Conservation (phyloP, 1,284 basidiomycete species). For the Volvariella surrecta region DNA sequence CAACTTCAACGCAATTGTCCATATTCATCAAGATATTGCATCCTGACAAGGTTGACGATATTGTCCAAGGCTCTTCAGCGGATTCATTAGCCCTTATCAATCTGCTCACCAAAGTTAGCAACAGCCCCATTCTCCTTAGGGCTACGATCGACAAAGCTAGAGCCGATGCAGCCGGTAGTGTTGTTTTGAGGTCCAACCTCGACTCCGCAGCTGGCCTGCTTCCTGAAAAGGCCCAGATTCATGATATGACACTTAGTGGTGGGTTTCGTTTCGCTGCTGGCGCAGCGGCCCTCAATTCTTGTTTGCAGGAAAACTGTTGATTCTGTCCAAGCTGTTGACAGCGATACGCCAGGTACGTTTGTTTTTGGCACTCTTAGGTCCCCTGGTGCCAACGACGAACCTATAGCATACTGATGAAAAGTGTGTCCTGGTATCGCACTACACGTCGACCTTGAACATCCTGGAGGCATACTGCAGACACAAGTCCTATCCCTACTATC, state of each 20-base stretch:
- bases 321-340: slow-evolving; percentile 70
- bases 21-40: slow-evolving; percentile 76
- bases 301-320: slow-evolving; percentile 69
- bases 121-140: slow-evolving; percentile 83
- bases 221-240: slow-evolving; percentile 52
- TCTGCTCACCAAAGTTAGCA: slow-evolving; percentile 85
- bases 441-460: slow-evolving; percentile 87
- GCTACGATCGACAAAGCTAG: slow-evolving; percentile 58
- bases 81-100: slow-evolving; percentile 82
- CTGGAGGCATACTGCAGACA: slow-evolving; percentile 81
- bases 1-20: slow-evolving; percentile 72
- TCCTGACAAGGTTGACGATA: slow-evolving; percentile 55
- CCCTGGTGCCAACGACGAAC: neutral
- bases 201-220: slow-evolving; percentile 59
- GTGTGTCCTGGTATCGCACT: slow-evolving; percentile 87
- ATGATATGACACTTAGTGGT: slow-evolving; percentile 77
- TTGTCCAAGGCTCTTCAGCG: slow-evolving; percentile 60
- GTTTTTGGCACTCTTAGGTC: slow-evolving; percentile 3
- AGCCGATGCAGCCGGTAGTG: slow-evolving; percentile 20
- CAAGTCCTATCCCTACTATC: slow-evolving; percentile 70
- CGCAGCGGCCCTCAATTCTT: neutral
- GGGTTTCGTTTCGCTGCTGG: slow-evolving; percentile 11
- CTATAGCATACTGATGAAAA: slow-evolving; percentile 78
- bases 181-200: slow-evolving; percentile 40
- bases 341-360: slow-evolving; percentile 26